Evolutionary conservation across 2,329 filamentous ascomycete species (phyloP).

Genomic region (Cercospora zeina): DNA sequence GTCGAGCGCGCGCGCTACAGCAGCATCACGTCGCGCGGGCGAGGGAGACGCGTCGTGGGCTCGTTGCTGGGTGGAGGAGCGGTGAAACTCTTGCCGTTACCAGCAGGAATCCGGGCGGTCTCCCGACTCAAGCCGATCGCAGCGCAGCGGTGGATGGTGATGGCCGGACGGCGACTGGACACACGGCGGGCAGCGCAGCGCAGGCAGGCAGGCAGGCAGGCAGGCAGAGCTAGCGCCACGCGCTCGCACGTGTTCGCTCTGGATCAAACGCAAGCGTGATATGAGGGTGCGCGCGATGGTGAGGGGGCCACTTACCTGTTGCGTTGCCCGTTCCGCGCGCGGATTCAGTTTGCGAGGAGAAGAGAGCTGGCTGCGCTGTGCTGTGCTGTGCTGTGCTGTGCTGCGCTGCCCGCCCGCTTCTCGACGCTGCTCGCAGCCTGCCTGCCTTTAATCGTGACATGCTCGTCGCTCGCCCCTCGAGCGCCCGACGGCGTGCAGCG

Average conservation of each 20-base stretch:
- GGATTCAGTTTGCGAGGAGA: neutral
- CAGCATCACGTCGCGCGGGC: neutral
- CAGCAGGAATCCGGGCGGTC: neutral
- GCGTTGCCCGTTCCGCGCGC: neutral
- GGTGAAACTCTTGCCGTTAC: slow-evolving; percentile 4
- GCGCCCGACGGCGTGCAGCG: neutral
- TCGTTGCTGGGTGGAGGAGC: neutral
- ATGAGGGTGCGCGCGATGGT: neutral
- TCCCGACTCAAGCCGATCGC: neutral
- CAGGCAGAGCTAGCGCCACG: slow-evolving; percentile 2
- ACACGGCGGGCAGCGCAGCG: too few relatives aligned
- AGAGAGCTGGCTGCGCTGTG: neutral
- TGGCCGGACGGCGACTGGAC: neutral
- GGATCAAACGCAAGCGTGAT: neutral
- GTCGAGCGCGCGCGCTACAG: neutral
- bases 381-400: too few relatives aligned
- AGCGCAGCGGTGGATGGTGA: neutral
- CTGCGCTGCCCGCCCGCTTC: neutral
- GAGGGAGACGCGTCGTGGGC: slow-evolving; percentile 1
- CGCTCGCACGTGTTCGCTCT: neutral
- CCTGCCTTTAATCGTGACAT: neutral
- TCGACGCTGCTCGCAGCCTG: neutral
- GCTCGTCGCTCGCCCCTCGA: neutral
- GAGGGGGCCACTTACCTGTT: neutral
- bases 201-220: neutral